These are phyloP conservation scores for Royoungia palumana DNA, from an alignment of 768 basidiomycete genomes.

Conservation along the genomic window DNA sequence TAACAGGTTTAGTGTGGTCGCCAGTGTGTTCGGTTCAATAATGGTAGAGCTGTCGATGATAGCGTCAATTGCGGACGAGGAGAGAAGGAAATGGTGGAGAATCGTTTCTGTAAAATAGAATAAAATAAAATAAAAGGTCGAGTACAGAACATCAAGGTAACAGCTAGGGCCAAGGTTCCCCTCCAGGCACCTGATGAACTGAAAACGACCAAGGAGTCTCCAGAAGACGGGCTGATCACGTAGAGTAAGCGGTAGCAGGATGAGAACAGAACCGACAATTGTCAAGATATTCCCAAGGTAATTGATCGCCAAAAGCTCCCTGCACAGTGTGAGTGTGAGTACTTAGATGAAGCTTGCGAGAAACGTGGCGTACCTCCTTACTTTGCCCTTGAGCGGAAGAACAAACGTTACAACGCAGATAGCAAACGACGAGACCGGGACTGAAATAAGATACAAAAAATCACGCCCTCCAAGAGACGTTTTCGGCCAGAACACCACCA, in stretches of 20 bases:
- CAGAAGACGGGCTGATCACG: not conserved
- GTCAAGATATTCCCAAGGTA: slow-evolving; percentile 59
- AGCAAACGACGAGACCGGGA: slow-evolving; percentile 50
- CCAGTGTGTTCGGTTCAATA: slow-evolving; percentile 29
- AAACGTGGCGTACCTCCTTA: slow-evolving; percentile 38
- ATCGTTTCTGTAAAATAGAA: slow-evolving; percentile 39
- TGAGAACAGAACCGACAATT: slow-evolving; percentile 55
- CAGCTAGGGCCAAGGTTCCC: slow-evolving; percentile 65
- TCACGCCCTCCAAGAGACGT: slow-evolving; percentile 58
- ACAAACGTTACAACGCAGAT: slow-evolving; percentile 57
- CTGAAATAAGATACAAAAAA: not conserved
- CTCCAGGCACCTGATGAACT: slow-evolving; percentile 72
- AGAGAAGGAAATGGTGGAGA: slow-evolving; percentile 41
- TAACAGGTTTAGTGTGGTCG: slow-evolving; percentile 31
- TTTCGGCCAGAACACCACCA: slow-evolving; percentile 62
- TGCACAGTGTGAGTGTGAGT: slow-evolving; percentile 20
- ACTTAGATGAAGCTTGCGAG: not conserved
- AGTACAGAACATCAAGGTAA: slow-evolving; percentile 51
- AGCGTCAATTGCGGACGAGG: slow-evolving; percentile 36
- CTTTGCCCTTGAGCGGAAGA: slow-evolving; percentile 67
- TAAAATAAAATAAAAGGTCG: slow-evolving; percentile 12
- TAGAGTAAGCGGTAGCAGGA: slow-evolving; percentile 64
- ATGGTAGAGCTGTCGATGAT: slow-evolving; percentile 50
- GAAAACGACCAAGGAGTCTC: not conserved
- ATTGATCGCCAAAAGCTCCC: slow-evolving; percentile 64